These are phyloP conservation scores for Solanum etuberosum DNA, from an alignment of 257 asterid genomes.

Conservation along the genomic window DNA sequence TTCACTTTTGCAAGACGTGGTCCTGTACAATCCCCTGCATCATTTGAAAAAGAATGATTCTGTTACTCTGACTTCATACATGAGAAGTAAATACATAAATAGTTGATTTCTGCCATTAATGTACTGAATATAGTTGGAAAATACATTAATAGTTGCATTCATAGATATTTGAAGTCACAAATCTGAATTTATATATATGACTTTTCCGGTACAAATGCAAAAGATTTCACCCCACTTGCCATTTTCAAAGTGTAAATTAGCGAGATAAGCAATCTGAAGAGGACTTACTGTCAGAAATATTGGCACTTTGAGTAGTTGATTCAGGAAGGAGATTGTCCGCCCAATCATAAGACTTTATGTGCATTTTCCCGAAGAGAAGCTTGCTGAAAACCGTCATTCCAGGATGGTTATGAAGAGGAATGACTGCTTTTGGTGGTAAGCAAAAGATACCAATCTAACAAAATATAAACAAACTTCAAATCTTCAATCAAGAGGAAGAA, in stretches of 20 bases:
- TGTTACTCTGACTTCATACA: not conserved
- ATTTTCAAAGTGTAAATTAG: not conserved
- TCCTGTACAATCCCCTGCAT: conserved; percentile 14
- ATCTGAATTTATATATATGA: not conserved
- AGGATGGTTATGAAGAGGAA: conserved; percentile 92
- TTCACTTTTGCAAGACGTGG: conserved; percentile 46
- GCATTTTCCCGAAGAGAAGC: conserved; percentile 84
- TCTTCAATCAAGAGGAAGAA: not conserved
- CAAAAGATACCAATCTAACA: conserved; percentile 82
- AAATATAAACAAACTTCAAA: not conserved
- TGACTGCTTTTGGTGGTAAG: conserved; percentile 77
- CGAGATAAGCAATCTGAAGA: not conserved
- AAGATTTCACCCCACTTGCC: not conserved
- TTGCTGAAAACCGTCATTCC: conserved; percentile 90
- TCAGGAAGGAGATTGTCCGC: conserved; percentile 7
- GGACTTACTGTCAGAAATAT: conserved; percentile 24
- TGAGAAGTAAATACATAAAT: not conserved
- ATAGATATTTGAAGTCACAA: not conserved
- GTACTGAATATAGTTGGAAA: not conserved
- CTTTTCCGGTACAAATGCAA: not conserved
- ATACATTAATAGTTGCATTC: not conserved
- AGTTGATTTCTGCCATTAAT: not conserved
- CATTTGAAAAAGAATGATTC: not conserved
- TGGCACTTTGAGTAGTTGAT: not conserved
- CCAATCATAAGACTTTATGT: conserved; percentile 73